phyloP scores from a whole-genome alignment of 805 yeast genomes.

The Wickerhamomyces kurtzmanii region DNA sequence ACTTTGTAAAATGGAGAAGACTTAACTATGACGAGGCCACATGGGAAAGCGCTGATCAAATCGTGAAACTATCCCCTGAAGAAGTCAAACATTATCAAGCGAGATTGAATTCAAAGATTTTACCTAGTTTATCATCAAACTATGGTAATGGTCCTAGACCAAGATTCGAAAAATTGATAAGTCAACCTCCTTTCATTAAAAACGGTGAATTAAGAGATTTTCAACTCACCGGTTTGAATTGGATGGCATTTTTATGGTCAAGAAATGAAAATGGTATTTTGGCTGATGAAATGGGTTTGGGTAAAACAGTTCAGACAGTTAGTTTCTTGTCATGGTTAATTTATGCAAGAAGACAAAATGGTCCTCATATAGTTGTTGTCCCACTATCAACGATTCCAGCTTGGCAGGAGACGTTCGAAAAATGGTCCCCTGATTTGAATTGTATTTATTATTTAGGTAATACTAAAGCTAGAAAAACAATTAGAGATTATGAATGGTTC shows the following conservation, averaged over 20 bases:
- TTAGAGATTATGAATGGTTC: constrained; percentile 81
- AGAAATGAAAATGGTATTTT: constrained; percentile 94
- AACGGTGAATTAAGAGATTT: constrained; percentile 92
- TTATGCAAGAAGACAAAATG: constrained; percentile 92
- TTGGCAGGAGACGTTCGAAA: constrained; percentile 98
- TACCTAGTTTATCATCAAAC: constrained; percentile 72
- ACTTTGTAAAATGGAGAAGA: constrained; percentile 89
- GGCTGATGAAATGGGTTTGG: constrained; percentile 99
- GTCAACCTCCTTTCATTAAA: constrained; percentile 85
- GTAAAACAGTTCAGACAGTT: constrained; percentile 96
- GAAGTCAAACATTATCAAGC: constrained; percentile 79
- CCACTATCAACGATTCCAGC: constrained; percentile 96
- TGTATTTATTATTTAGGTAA: constrained; percentile 92
- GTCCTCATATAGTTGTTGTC: constrained; percentile 94
- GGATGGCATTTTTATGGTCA: constrained; percentile 99
- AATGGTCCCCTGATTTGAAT: constrained; percentile 95
- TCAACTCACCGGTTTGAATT: constrained; percentile 94
- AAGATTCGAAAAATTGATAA: constrained; percentile 72
- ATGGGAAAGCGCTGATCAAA: constrained; percentile 89
- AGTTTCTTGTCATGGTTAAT: constrained; percentile 91
- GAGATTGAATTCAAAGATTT: constrained; percentile 71
- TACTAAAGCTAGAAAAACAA: constrained; percentile 70
- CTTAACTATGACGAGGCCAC: constrained; percentile 92
- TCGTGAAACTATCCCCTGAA: constrained; percentile 75
- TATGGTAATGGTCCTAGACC: constrained; percentile 71